A percentile compares a stretch with the other conserved stretches of the same genome.
Conservation (phyloP, 192 early-diverging fungal species). For the Powellomyces hirtus region DNA sequence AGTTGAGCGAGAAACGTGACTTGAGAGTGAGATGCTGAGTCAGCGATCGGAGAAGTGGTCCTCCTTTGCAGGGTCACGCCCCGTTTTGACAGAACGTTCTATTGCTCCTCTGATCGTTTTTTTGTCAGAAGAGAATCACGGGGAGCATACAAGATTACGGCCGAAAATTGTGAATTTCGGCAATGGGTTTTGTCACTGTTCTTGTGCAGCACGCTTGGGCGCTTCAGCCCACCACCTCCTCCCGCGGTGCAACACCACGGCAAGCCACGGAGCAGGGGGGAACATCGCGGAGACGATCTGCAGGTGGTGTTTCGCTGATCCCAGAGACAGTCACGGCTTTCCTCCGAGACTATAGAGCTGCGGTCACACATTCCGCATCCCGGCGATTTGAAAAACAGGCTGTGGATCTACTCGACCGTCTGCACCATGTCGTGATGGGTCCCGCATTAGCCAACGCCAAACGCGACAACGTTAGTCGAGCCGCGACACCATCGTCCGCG, state of each 20-base stretch:
- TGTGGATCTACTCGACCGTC: background rate
- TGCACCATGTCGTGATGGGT: background rate
- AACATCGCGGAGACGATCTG: background rate
- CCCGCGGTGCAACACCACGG: background rate
- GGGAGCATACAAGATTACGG: no score
- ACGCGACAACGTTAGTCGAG: background rate
- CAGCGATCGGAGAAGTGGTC: no score
- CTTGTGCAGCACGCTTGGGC: constrained; percentile 44
- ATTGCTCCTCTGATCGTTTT: no score
- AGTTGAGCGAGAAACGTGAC: no score
- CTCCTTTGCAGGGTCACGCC: no score
- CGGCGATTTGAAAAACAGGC: background rate
- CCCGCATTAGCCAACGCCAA: background rate
- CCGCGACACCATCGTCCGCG: background rate
- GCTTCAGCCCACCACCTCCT: constrained; percentile 27
- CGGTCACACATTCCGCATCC: background rate
- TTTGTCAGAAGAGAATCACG: no score
- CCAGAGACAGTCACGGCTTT: background rate
- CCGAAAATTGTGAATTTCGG: no score
- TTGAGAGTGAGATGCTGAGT: no score
- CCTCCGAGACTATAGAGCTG: background rate
- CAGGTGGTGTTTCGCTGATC: background rate
- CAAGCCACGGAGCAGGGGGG: no score
- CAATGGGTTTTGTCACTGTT: constrained; percentile 29
- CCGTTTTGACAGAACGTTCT: no score